phyloP scores from a whole-genome alignment of 805 yeast species.

The Zygoascus bituminiphila region DNA sequence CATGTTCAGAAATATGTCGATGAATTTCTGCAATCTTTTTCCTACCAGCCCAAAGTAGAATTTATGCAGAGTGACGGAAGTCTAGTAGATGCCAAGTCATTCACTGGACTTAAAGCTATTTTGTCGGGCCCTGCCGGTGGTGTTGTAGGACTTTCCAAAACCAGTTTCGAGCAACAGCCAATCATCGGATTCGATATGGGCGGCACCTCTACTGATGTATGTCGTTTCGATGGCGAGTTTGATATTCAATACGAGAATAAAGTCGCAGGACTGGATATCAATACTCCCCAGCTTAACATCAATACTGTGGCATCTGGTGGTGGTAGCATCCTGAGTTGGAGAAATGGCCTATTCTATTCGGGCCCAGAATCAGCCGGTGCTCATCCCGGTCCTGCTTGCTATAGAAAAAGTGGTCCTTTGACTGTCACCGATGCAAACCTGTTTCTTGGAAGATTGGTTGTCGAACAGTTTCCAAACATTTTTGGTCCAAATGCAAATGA shows the following conservation, averaged over 20 bases:
- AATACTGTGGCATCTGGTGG: constrained; percentile 83
- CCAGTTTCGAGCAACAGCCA: constrained; percentile 59
- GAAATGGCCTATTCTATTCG: constrained; percentile 64
- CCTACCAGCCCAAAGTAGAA: constrained; percentile 24
- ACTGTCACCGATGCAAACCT: constrained; percentile 82
- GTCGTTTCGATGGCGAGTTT: constrained; percentile 62
- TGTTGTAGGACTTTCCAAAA: constrained; percentile 82
- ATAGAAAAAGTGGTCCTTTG: constrained; percentile 74
- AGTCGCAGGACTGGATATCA: constrained; percentile 73
- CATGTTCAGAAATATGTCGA: constrained; percentile 52
- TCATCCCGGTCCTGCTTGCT: constrained; percentile 85
- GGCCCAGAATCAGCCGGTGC: constrained; percentile 85
- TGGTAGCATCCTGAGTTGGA: constrained; percentile 57
- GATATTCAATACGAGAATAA: constrained; percentile 69
- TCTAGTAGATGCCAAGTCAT: constrained; percentile 67
- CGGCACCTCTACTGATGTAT: constrained; percentile 80
- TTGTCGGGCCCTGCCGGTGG: constrained; percentile 98
- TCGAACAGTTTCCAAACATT: constrained; percentile 68
- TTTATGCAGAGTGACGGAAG: constrained; percentile 99
- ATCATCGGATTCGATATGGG: constrained; percentile 83
- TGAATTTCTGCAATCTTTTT: constrained; percentile 48
- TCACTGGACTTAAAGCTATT: constrained; percentile 81
- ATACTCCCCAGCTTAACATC: constrained; percentile 73
- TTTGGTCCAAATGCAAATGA: constrained; percentile 74
- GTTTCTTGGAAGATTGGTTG: constrained; percentile 58